phyloP scores from a whole-genome alignment of 257 asterid genomes.

The Echites panduratus region DNA sequence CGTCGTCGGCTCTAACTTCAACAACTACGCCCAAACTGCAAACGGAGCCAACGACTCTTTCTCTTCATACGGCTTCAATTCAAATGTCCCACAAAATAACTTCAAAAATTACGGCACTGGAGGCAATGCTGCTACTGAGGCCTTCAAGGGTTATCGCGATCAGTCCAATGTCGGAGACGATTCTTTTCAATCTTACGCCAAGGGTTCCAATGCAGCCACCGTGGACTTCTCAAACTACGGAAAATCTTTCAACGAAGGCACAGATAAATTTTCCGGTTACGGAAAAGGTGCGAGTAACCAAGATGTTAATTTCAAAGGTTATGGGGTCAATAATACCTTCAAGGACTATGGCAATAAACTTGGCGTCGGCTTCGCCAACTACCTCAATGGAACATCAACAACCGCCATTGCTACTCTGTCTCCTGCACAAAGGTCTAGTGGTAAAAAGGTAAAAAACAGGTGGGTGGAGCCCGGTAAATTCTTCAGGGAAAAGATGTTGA shows the following conservation, averaged over 20 bases:
- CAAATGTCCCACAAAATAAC: conserved; percentile 51
- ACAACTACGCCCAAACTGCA: conserved; percentile 54
- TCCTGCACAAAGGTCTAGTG: conserved; percentile 17
- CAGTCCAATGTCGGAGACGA: conserved; percentile 82
- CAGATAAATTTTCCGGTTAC: conserved; percentile 61
- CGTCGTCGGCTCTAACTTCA: conserved; percentile 56
- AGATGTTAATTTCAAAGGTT: conserved; percentile 38
- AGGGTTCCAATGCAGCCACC: conserved; percentile 43
- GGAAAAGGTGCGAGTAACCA: conserved; percentile 34
- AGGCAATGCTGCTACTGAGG: conserved; percentile 55
- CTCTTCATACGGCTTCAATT: conserved; percentile 47
- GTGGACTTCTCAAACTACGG: conserved; percentile 56
- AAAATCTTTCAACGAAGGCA: conserved; percentile 65
- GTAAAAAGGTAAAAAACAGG: conserved; percentile 28
- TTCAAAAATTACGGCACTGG: conserved; percentile 55
- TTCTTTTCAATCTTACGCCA: conserved; percentile 52
- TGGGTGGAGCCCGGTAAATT: conserved; percentile 90
- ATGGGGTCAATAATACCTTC: conserved; percentile 67
- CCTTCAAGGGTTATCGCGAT: conserved; percentile 58
- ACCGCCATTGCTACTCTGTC: not conserved
- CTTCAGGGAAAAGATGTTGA: conserved; percentile 68
- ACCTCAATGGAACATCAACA: conserved; percentile 31
- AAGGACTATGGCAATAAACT: conserved; percentile 40
- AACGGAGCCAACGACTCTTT: conserved; percentile 52
- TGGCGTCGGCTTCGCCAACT: conserved; percentile 43